These are phyloP conservation scores for Circinella minor DNA, from an alignment of 371 early-diverging fungal genomes.

Conservation along the genomic window DNA sequence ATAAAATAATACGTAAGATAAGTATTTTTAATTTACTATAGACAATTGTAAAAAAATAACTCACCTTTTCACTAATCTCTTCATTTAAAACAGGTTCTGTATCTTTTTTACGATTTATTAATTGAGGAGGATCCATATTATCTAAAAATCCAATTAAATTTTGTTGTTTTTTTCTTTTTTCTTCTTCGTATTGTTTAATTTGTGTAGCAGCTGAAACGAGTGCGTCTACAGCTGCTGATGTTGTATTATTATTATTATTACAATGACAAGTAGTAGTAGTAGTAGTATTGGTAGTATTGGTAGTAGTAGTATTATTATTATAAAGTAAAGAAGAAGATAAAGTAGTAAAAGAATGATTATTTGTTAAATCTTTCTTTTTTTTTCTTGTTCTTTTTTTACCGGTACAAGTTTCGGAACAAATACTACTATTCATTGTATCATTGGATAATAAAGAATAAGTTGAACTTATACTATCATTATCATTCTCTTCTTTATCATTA, in stretches of 20 bases:
- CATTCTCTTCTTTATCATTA: background rate
- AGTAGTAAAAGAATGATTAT: background rate
- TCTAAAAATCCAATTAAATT: conserved; percentile 15
- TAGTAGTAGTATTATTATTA: background rate
- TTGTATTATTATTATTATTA: background rate
- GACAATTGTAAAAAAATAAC: too few species aligned
- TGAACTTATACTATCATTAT: conserved; percentile 8
- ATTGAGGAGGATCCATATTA: conserved; percentile 26
- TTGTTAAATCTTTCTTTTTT: background rate
- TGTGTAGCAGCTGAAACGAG: conserved; percentile 22
- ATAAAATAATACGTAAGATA: too few species aligned
- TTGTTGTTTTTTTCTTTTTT: conserved; percentile 9
- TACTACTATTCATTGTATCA: background rate
- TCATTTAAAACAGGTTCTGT: conserved; percentile 57
- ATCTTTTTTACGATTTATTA: conserved; percentile 50
- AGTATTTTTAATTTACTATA: too few species aligned
- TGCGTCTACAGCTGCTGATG: conserved; percentile 21
- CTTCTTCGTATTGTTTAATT: conserved; percentile 14
- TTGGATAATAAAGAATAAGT: background rate
- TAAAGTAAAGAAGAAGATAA: background rate
- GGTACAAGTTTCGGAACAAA: conserved; percentile 10
- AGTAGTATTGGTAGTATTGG: background rate
- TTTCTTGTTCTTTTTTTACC: conserved; percentile 4
- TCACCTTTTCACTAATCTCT: conserved; percentile 51
- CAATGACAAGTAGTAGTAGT: background rate